Evolutionary conservation across 2,329 filamentous ascomycete genomes (phyloP), one percentile per base, ranked within the genome.

Genomic region (Parastagonospora avenae): DNA sequence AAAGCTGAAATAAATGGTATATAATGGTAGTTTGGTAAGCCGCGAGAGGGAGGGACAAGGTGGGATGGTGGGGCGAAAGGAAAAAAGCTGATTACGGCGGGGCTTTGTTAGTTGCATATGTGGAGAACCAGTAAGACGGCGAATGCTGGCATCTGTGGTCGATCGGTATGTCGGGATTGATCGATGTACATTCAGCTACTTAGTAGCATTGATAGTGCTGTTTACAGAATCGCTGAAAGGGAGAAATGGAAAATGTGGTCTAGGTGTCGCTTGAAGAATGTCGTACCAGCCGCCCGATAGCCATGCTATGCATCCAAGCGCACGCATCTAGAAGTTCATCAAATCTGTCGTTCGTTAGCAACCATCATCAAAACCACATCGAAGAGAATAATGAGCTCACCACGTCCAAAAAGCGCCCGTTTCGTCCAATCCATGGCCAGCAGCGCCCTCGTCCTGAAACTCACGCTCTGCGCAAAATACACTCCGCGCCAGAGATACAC

Each of bases 401-500:
- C 94, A 87, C 94, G 84, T 62, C 94, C 94, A 78, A 99, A 99
- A 16, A 99, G 76, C 10, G 91, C 90, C 71, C 95, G 83, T 84
- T 97, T 99, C n/a, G 86, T 87, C 94, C 94, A 99, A 74, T 99
- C 94, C 94, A 99, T 97, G 14, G 92, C 92, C 75, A 99, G 80
- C 67, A 99, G 76, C 59, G 91, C 84, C 56, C 93, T 85, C 24
- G 94, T 99, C 62, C 94, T 81, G 52, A 97, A 82, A 74, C 92
- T 97, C 41, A 99, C 94, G 68, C 91, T 96, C 80, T 99, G 91
- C 10, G 94, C 92, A 78, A 99, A 99, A 76, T 99, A 99, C 11
- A 97, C 88, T 59, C 91, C 92, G 55, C 94, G 82, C 94, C 94
- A 99, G 30, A 96, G 85, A 73, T 99, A 99, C 42, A 97, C 93